Evolutionary conservation across 345 rosid species (phyloP), one percentile per base, ranked within the genome.

Genomic region (Adansonia digitata): DNA sequence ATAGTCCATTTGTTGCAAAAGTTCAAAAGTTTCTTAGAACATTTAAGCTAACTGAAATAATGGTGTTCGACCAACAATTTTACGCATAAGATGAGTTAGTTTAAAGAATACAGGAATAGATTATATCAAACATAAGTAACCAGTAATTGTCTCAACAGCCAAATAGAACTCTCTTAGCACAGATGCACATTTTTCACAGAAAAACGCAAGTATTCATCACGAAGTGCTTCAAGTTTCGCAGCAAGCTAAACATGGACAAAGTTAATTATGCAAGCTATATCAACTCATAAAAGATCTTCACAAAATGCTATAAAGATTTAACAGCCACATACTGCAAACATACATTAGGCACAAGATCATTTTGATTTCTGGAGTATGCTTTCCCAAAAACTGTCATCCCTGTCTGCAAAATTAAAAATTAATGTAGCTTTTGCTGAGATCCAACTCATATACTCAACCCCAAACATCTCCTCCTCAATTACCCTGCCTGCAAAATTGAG

Each of bases 371-470:
- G 85, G 91, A 94, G 85, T 85, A 91, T 56, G 94, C 92, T 82
- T 92, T 92, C 69, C 98, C 98, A 69, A 94, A 94, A 42, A 95
- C 94, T 59, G 98, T 91, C 98, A 94, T 94, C 78, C 98, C 98
- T 9, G 98, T 91, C 85, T 86, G 94, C 75, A 94, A 87, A 81
- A 94, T 92, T 82, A 94, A 81, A 84, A 84, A 82, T 67, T 80
- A 91, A 75, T 31, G 97, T 91, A 75, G 97, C 89, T 83, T 92
- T 91, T 64, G 97, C 86, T 24, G 98, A 91, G 51, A 94, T 91
- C 98, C 98, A 94, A 75, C 92, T 86, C 86, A 94, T 72, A 74
- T 92, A 92, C 75, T 87, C 88, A 35, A 88, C 74, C 75, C 97
- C 98, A 86, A 94, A 94, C 85, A 92, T 91, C 82, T 88, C 97